Percentiles rank a stretch among this genome's conserved stretches.
Conservation (phyloP, 2,329 filamentous ascomycete species). For the Cladosporium sphaerospermum region DNA sequence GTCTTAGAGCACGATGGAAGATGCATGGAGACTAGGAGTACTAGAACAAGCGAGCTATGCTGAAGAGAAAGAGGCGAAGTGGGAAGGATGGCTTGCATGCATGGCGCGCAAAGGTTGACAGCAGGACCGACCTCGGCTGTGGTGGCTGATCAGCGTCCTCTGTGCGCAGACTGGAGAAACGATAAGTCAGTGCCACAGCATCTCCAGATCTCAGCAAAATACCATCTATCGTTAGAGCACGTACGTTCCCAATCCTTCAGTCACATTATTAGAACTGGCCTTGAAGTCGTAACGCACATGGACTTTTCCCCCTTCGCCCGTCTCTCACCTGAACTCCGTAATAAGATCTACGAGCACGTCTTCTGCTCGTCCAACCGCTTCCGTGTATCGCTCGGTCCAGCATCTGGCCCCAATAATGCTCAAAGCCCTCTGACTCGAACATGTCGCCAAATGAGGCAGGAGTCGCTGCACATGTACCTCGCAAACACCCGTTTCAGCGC, state of each 20-base stretch:
- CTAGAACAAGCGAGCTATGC: too few species aligned
- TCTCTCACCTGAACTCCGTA: conserved; percentile 18
- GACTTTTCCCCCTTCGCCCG: conserved; percentile 12
- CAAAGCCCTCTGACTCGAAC: conserved; percentile 16
- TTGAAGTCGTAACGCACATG: background rate
- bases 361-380: conserved; percentile 12
- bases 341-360: conserved; percentile 18
- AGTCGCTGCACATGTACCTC: background rate
- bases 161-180: too few species aligned
- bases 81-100: too few species aligned
- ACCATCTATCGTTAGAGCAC: background rate
- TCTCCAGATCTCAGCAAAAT: background rate
- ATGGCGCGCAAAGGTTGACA: too few species aligned
- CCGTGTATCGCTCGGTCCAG: background rate
- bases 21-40: too few species aligned
- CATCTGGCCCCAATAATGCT: background rate
- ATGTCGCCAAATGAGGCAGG: background rate
- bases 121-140: too few species aligned
- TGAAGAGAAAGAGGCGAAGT: too few species aligned
- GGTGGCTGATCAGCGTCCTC: too few species aligned
- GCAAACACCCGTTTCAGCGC: conserved; percentile 15
- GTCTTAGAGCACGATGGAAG: too few species aligned
- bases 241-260: too few species aligned
- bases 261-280: too few species aligned
- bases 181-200: too few species aligned